Conservation (phyloP, 495 filamentous ascomycete genomes). For the Friedmanniomyces simplex region DNA sequence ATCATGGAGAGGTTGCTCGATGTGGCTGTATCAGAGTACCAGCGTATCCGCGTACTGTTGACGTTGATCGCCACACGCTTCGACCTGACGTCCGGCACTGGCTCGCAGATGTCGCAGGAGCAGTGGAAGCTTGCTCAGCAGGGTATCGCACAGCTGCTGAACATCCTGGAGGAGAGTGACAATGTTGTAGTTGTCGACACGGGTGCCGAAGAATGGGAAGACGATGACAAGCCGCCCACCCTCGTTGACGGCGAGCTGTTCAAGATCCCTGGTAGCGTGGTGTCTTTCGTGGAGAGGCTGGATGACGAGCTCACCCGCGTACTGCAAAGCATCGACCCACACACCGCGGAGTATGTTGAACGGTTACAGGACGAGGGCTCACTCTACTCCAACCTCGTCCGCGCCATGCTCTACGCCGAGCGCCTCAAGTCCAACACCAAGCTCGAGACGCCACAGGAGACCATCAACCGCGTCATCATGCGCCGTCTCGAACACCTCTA, state of each 20-base stretch:
- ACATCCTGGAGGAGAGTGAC: constrained; percentile 64
- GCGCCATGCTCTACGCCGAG: constrained; percentile 79
- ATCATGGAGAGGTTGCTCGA: constrained; percentile 94
- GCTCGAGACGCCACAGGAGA: constrained; percentile 68
- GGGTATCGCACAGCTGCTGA: constrained; percentile 67
- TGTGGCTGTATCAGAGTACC: constrained; percentile 81
- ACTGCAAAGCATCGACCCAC: constrained; percentile 91
- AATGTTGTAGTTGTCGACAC: constrained; percentile 80
- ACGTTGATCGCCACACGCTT: constrained; percentile 90
- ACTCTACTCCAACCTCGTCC: constrained; percentile 86
- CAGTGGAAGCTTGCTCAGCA: constrained; percentile 93
- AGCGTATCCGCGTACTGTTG: constrained; percentile 84
- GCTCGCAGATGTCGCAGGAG: constrained; percentile 83
- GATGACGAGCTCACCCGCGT: constrained; percentile 97
- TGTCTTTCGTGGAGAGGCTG: constrained; percentile 88
- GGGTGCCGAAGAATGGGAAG: constrained; percentile 94
- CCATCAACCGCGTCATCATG: constrained; percentile 83
- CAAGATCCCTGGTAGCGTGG: constrained; percentile 83
- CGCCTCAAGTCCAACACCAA: constrained; percentile 57
- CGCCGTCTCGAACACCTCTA: constrained; percentile 92
- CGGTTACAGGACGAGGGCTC: constrained; percentile 79
- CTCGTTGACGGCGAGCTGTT: constrained; percentile 61
- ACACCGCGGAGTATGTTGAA: constrained; percentile 98
- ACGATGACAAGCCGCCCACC: constrained; percentile 84
- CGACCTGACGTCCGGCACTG: constrained; percentile 72